Base-by-base conservation (phyloP, 257 asterid genomes). In the Thymus quinquecostatus region DNA sequence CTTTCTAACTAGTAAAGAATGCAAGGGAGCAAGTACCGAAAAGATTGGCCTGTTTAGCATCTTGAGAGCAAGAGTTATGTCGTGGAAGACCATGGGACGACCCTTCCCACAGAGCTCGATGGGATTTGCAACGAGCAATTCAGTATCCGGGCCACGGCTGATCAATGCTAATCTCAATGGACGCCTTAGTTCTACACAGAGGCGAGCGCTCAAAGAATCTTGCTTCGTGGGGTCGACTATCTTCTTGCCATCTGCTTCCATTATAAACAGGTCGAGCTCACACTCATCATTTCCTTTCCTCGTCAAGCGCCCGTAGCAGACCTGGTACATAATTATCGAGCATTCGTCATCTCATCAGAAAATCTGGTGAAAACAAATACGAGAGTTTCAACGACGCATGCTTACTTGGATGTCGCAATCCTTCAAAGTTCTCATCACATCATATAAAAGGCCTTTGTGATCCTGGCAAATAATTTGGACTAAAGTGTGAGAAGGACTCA, bases 231-330 rank as follows among this genome's bases (percentile, higher is more conserved):
- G 82, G 69, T 91, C 97, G 0, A 86, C 81, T 70, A 89, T 91
- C 88, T 93, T 93, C 87, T 85, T 89, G n/a, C 97, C 96, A 77
- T 91, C 95, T 8, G 82, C 86, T 79, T 93, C 96, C 96, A 87
- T 86, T 77, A 93, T 82, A 67, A 93, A 93, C 54, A 93, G 80
- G 75, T 93, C 98, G 55, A 93, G 71, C 80, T 93, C 98, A 57
- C 96, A 91, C 21, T 80, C 88, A 28, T 78, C 40, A 63, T 83
- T 80, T 45, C 84, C 85, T 82, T 91, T 87, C 4, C 73, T 69
- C 2, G 88, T 81, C 77, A 84, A 78, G 28, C 96, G 96, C 8
- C 97, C 98, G 59, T 93, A 91, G 9, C 97, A 91, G 74, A 93
- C 80, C 96, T 91, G 78, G 67, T 27, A 28, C 11, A 55, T 60